Evolutionary conservation across 2,329 filamentous ascomycete species (phyloP), one percentile per base, ranked within the genome.

Genomic region (Thermothelomyces thermophilus): DNA sequence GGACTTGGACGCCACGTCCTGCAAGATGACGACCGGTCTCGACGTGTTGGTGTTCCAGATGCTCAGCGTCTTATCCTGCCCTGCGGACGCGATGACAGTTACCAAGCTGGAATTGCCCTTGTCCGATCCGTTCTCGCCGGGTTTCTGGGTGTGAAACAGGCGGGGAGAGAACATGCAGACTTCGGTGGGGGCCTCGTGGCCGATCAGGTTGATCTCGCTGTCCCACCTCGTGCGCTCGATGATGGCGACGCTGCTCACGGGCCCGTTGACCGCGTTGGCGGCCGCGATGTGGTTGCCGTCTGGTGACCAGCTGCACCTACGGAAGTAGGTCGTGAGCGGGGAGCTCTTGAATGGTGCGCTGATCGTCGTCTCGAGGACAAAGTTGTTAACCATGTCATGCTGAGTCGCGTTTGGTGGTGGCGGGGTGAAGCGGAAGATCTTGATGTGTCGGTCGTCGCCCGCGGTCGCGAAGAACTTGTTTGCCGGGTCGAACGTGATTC

Each of bases 381-480:
- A 98, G 65, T 98, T 98, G 70, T 95, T 94, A 56, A 93, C 83
- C 72, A 95, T 93, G 65, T 98, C 93, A 64, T 97, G 89, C 47
- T 91, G 83, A 1, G 88, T 95, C 31, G 93, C 88, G 65, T 95
- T 96, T 9, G 93, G 87, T 1, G 85, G 80, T 0, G 93, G 90
- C 1, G 91, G 86, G 2, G 87, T 95, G 67, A 96, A 98, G 52
- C 90, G 83, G 69, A 95, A 97, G 61, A 98, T 88, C 66, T 95
- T 95, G 69, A 98, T 95, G 2, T 90, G 91, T 52, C 93, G 83
- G 68, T 98, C 93, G 66, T 98, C 93, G 70, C 90, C 95, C 2
- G 94, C 90, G 0, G 94, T 98, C 14, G 94, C 93, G 68, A 98
- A 98, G 73, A 95, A 98, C 66, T 97, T 98, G 73, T 97, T 97